Base-by-base conservation (phyloP, 768 basidiomycete species). In the Grammothele lineata region DNA sequence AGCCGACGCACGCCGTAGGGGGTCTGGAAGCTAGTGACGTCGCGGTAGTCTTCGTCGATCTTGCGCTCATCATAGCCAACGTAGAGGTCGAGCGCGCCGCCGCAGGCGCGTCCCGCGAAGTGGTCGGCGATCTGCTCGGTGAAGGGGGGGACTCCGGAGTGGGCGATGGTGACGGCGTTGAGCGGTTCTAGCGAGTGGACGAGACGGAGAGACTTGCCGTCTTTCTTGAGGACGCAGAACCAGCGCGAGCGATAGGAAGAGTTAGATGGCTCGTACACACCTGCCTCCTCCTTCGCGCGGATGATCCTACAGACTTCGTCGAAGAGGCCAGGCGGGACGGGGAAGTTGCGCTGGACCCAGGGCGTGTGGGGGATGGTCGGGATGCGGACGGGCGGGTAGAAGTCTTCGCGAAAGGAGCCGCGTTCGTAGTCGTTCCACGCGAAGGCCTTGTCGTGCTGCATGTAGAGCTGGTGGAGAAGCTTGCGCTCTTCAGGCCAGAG, bases 1-100 rank as follows among this genome's bases (percentile, higher is more conserved):
- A 73, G 57, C 0, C 62, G 51, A 0, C 70, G 43, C 0, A 62
- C 51, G 1, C 71, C 68, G 4, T 70, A 57, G 0, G 68, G 70
- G 0, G 64, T 69, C 44, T 68, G 62, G 53, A 75, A 76, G 0
- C 68, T 70, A 0, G 72, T 76, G 7, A 70, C 51, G 27, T 75
- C 68, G 7, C 62, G 40, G 0, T 64, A 73, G 3, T 50, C 48
- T n/a, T 55, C 54, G 11, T 59, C 51, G 0, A 72, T 48, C 0
- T 50, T 39, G 15, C 64, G 46, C 19, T 68, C 62, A 40, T 75
- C 66, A 48, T 67, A 72, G 21, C 68, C 69, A 0, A 67, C 45
- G 24, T 44, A 62, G 11, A 62, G 42, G 37, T 63, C 60, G 19
- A 60, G 30, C 12, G 48, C 47, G n/a, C 23, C 62, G 33, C 65